Conservation (phyloP, 805 yeast genomes). For the Ogataea philodendri region DNA sequence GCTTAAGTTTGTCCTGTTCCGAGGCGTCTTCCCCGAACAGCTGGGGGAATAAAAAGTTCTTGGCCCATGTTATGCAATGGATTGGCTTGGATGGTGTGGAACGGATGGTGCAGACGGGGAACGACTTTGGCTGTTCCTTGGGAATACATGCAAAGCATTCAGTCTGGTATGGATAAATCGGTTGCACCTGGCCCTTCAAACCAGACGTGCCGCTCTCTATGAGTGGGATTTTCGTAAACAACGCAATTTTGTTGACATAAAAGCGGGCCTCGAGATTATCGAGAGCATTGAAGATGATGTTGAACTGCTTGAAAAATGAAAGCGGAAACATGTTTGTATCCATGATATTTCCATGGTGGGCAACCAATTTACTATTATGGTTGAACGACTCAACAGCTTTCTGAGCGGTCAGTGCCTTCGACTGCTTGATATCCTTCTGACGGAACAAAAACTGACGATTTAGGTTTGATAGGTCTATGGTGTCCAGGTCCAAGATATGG, state of each 20-base stretch:
- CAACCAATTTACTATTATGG: slow-evolving; percentile 58
- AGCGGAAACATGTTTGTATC: slow-evolving; percentile 68
- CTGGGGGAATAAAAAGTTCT: slow-evolving; percentile 80
- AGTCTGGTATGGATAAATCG: slow-evolving; percentile 74
- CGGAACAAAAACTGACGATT: slow-evolving; percentile 92
- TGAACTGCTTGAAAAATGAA: slow-evolving; percentile 75
- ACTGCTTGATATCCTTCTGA: slow-evolving; percentile 82
- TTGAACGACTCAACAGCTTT: slow-evolving; percentile 77
- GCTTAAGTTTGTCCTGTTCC: slow-evolving; percentile 27
- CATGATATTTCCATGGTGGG: slow-evolving; percentile 88
- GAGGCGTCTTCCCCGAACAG: slow-evolving; percentile 58
- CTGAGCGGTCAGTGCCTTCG: slow-evolving; percentile 83
- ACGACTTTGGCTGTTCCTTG: slow-evolving; percentile 84
- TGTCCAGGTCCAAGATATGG: slow-evolving; percentile 91
- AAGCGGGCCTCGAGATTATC: slow-evolving; percentile 92
- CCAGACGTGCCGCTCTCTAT: slow-evolving; percentile 97
- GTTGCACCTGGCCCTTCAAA: slow-evolving; percentile 89
- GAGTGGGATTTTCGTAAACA: slow-evolving; percentile 69
- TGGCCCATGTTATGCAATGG: slow-evolving; percentile 97
- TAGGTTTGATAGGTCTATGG: slow-evolving; percentile 87
- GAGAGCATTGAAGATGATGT: slow-evolving; percentile 82
- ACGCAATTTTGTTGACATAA: slow-evolving; percentile 80
- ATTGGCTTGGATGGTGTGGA: slow-evolving; percentile 96
- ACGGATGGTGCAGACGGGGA: slow-evolving; percentile 94
- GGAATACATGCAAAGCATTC: slow-evolving; percentile 94